Conservation (phyloP, 2,329 filamentous ascomycete genomes). For the Eutypa lata region DNA sequence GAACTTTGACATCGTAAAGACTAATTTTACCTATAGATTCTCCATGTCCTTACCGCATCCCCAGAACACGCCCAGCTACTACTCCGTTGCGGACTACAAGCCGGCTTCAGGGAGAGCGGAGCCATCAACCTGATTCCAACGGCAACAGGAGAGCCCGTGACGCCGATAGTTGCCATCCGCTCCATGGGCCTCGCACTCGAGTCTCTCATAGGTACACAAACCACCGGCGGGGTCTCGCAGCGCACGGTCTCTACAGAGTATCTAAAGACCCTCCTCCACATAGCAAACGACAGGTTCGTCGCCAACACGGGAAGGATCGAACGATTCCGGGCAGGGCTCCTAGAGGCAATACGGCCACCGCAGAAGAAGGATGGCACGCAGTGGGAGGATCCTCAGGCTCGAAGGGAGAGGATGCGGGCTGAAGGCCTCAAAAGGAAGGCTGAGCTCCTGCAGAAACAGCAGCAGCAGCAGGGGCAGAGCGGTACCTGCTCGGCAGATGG, state of each 20-base stretch:
- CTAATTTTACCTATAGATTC: constrained; percentile 56
- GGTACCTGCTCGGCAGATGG: too few species aligned
- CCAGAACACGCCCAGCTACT: constrained; percentile 70
- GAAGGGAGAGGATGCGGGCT: constrained; percentile 53
- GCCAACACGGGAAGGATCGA: constrained; percentile 67
- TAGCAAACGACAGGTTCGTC: constrained; percentile 72
- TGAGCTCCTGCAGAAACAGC: constrained; percentile 30
- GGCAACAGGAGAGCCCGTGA: constrained; percentile 33
- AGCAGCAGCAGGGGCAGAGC: constrained; percentile 8
- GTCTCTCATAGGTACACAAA: constrained; percentile 67
- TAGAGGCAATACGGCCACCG: constrained; percentile 26
- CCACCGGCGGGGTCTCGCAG: constrained; percentile 32
- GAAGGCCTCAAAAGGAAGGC: constrained; percentile 56
- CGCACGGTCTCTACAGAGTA: constrained; percentile 64
- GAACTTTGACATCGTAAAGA: neutral
- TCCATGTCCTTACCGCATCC: constrained; percentile 81
- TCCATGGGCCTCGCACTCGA: constrained; percentile 81
- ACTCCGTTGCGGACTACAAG: constrained; percentile 70
- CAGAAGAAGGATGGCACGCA: constrained; percentile 34
- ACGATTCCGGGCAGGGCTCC: constrained; percentile 57
- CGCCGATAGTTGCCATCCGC: constrained; percentile 79
- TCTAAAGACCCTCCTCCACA: constrained; percentile 60
- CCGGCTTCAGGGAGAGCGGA: constrained; percentile 88
- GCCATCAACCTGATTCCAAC: constrained; percentile 61
- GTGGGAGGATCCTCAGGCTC: constrained; percentile 53